These are phyloP conservation scores for Aspergillus phoenicis DNA, from an alignment of 2,329 filamentous ascomycete species.

Conservation along the genomic window DNA sequence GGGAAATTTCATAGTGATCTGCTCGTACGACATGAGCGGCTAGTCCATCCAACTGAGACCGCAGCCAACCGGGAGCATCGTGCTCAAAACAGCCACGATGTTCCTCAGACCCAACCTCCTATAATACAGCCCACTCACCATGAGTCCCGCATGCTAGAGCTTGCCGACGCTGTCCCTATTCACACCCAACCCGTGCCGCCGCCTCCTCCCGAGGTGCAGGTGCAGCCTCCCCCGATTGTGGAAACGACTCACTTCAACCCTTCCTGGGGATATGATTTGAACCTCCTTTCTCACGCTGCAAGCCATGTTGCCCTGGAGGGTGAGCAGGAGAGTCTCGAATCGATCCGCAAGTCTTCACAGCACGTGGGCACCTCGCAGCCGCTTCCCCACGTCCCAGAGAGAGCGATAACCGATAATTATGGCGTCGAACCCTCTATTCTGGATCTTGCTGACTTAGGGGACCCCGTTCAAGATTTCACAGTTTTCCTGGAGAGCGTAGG, in stretches of 20 bases:
- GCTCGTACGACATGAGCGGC: constrained; percentile 53
- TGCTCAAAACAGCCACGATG: constrained; percentile 34
- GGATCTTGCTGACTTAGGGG: constrained; percentile 50
- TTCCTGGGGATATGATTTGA: constrained; percentile 54
- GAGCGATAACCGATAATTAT: constrained; percentile 46
- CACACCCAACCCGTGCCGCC: constrained; percentile 39
- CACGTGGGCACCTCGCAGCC: constrained; percentile 40
- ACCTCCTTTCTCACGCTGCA: constrained; percentile 52
- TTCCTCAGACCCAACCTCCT: constrained; percentile 38
- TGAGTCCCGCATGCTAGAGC: constrained; percentile 50
- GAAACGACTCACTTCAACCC: constrained; percentile 52
- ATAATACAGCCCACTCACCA: constrained; percentile 42
- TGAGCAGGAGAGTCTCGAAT: constrained; percentile 45
- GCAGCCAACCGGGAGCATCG: constrained; percentile 44
- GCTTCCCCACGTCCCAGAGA: constrained; percentile 36
- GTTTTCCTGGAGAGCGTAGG: constrained; percentile 54
- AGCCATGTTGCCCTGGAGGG: constrained; percentile 53
- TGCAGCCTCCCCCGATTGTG: constrained; percentile 43
- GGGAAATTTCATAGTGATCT: constrained; percentile 43
- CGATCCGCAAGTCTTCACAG: constrained; percentile 39
- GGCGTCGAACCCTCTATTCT: constrained; percentile 49
- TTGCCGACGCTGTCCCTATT: constrained; percentile 48
- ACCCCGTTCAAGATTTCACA: constrained; percentile 53
- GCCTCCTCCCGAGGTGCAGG: constrained; percentile 40
- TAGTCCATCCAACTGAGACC: constrained; percentile 51